Conservation (phyloP, 192 early-diverging fungal species). For the Dissophora ornata region DNA sequence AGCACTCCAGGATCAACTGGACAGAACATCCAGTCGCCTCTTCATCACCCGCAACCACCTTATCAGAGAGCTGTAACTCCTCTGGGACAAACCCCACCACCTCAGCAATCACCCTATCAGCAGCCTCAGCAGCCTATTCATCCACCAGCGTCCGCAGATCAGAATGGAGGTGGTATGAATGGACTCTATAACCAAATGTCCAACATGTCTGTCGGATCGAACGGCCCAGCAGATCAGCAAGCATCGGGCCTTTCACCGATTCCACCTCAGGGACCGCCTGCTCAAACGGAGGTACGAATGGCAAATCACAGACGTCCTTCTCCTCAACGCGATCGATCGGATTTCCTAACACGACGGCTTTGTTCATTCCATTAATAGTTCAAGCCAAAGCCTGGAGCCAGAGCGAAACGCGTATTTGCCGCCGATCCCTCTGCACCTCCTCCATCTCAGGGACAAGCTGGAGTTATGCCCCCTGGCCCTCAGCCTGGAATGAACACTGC, state of each 20-base stretch:
- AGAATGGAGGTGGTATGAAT: slow-evolving; percentile 28
- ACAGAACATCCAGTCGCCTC: slow-evolving; percentile 24
- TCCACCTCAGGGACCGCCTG: slow-evolving; percentile 26
- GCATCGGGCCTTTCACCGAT: slow-evolving; percentile 15
- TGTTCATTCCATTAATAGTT: slow-evolving; percentile 2
- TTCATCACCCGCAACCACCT: slow-evolving; percentile 26
- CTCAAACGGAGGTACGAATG: slow-evolving; percentile 34
- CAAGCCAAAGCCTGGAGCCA: slow-evolving; percentile 42
- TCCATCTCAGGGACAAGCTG: slow-evolving; percentile 22
- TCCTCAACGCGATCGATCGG: not conserved
- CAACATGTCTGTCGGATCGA: slow-evolving; percentile 30
- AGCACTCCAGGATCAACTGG: slow-evolving; percentile 15
- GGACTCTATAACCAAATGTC: slow-evolving; percentile 40
- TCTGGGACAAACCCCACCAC: slow-evolving; percentile 25
- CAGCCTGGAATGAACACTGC: slow-evolving; percentile 27
- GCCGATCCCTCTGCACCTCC: slow-evolving; percentile 25
- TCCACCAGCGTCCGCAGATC: slow-evolving; percentile 5
- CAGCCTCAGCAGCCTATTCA: slow-evolving; percentile 7
- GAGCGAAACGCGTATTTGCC: slow-evolving; percentile 44
- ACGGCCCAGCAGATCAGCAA: slow-evolving; percentile 17
- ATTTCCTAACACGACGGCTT: too few relatives aligned
- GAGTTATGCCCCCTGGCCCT: slow-evolving; percentile 25
- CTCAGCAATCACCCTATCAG: slow-evolving; percentile 15
- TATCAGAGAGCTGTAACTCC: slow-evolving; percentile 25
- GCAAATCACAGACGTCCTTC: not conserved